Base-by-base conservation (phyloP, 805 yeast species). In the Candida odintsovae region DNA sequence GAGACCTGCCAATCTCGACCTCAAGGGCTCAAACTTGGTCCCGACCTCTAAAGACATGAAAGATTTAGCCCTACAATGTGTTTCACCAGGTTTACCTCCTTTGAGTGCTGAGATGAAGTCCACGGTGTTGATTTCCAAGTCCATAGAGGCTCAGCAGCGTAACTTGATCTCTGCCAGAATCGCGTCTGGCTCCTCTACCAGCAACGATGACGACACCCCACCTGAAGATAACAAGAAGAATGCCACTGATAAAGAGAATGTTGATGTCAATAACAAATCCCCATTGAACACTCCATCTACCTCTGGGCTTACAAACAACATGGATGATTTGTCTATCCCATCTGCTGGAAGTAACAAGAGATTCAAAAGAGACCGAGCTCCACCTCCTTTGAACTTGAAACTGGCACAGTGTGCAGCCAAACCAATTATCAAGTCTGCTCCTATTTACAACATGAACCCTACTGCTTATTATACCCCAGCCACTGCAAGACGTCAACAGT, bases 361-460 rank as follows among this genome's bases (percentile, higher is more conserved):
- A 26, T 46, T 64, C 25, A 62, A 59, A 36, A 57, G 68, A 41
- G 49, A 48, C 13, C 54, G 53, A 5, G 62, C 59, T 8, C 68
- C 68, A 13, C 55, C 66, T 3, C 67, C 67, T 3, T 48, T 64
- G 29, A 58, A 59, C 28, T 39, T 64, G 9, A 40, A 53, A 3
- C 20, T 47, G 1, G 51, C 52, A 1, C 42, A 53, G 1, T 22
- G 46, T 0, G 47, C 55, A 4, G 54, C 51, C 26, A 51, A 50
- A 18, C 67, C 66, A 20, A 45, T 50, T 8, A 63, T 64, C 42
- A 64, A 59, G 40, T 62, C 67, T 2, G 68, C 68, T 15, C 68
- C 68, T 15, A 59, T 63, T n/a, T 59, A 56, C 40, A 46, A 50
- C 25, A 20, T 45, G 35, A 42, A 43, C 6, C 49, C 51, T 21